Base-by-base conservation (phyloP, 345 rosid species). In the Passiflora organensis region DNA sequence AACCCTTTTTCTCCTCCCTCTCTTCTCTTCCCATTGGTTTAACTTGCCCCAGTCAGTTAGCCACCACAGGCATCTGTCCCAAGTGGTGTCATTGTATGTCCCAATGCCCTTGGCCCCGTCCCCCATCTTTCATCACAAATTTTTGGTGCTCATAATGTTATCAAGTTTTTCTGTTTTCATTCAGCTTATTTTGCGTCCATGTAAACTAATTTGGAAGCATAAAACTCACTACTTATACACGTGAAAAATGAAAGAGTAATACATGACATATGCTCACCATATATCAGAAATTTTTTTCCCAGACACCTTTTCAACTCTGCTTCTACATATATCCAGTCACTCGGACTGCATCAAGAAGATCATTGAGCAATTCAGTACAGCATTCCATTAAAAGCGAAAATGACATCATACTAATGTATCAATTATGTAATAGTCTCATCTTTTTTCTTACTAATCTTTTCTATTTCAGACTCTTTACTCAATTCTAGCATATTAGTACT, bases 311-410 rank as follows among this genome's bases (percentile, higher is more conserved):
- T 89, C 63, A 93, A 77, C 80, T 93, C 99, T 54, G 89, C 87
- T 71, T 91, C 89, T n/a, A 83, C 85, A 28, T 89, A 91, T 53
- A 76, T 84, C 99, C 99, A 91, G 66, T 93, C 96, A 56, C 85
- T 84, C 41, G 95, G 93, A 79, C 98, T 91, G 79, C 82, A 87
- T 48, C 43, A 59, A 45, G 62, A 55, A 51, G 53, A 64, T 55
- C 48, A 58, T 34, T 44, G 39, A 18, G 66, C 64, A 61, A 59
- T 42, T 20, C 12, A 53, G 19, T 21, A 10, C 13, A 10, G 11
- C 15, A 19, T 34, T 8, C 4, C 34, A 58, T 11, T 6, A 55
- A 36, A 32, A 19, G 5, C 16, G 14, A 43, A 68, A 21, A 15
- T 32, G 48, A 21, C 21, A 14, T 21, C 19, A 56, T 13, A 41